Evolutionary conservation across 2,329 filamentous ascomycete species (phyloP).

Genomic region (Penicillium freii): DNA sequence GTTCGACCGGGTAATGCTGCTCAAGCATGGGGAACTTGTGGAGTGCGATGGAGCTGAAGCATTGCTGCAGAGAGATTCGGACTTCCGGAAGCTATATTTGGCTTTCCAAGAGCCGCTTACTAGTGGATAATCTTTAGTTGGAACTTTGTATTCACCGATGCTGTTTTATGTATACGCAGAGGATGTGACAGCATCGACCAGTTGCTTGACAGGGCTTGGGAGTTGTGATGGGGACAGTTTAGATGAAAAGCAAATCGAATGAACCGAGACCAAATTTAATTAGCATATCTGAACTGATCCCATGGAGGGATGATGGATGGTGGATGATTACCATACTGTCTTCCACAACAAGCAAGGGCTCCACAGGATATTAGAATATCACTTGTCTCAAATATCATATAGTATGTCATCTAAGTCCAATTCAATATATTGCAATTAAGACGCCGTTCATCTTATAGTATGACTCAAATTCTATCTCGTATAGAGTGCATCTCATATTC

Average conservation of each 20-base stretch:
- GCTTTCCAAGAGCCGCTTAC: not conserved
- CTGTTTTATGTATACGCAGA: not conserved
- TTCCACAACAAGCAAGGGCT: too few relatives aligned
- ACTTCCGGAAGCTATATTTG: not conserved
- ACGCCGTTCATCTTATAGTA: too few relatives aligned
- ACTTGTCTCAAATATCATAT: not conserved
- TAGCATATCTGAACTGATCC: too few relatives aligned
- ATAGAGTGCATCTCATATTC: not conserved
- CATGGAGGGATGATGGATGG: too few relatives aligned
- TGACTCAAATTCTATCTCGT: not conserved
- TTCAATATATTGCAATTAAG: too few relatives aligned
- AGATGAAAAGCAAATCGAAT: too few relatives aligned
- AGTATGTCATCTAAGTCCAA: not conserved
- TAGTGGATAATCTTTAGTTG: not conserved
- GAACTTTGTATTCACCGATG: not conserved
- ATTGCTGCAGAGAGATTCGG: not conserved
- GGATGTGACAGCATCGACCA: too few relatives aligned
- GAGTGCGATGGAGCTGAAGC: not conserved
- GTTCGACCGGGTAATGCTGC: not conserved
- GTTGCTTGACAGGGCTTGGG: too few relatives aligned
- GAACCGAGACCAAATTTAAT: too few relatives aligned
- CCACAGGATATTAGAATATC: too few relatives aligned
- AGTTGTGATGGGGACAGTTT: too few relatives aligned
- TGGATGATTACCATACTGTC: too few relatives aligned
- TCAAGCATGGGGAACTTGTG: not conserved